These are phyloP conservation scores for Termitomyces sp. DNA, from an alignment of 768 basidiomycete genomes.

Conservation along the genomic window DNA sequence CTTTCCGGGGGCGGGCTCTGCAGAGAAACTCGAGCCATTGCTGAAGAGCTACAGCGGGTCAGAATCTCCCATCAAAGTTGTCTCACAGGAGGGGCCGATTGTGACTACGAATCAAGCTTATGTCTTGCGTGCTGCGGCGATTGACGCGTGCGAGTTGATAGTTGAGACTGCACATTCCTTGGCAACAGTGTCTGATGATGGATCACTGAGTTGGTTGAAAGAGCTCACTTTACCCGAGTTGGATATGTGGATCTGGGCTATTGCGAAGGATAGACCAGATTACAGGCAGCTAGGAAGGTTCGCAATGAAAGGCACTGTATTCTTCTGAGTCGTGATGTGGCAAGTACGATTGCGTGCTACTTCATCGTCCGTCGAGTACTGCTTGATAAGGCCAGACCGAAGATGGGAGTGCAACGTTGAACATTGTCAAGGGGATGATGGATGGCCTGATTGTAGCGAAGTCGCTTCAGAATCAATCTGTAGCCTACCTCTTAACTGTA, in stretches of 20 bases:
- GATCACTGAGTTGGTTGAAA: slow-evolving; percentile 43
- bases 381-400: neutral
- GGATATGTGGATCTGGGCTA: slow-evolving; percentile 79
- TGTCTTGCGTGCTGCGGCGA: slow-evolving; percentile 70
- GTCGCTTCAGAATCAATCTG: neutral
- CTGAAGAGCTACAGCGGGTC: slow-evolving; percentile 22
- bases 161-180: slow-evolving; percentile 44
- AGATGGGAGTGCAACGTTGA: neutral
- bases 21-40: slow-evolving; percentile 32
- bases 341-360: neutral
- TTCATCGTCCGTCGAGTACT: neutral
- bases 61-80: slow-evolving; percentile 10
- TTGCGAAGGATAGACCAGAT: slow-evolving; percentile 73
- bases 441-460: neutral
- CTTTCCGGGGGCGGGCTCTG: slow-evolving; percentile 44
- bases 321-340: slow-evolving; percentile 43
- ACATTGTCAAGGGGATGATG: neutral
- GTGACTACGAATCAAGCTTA: slow-evolving; percentile 61
- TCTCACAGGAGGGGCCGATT: slow-evolving; percentile 40
- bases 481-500: neutral
- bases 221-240: slow-evolving; percentile 54
- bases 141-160: slow-evolving; percentile 74
- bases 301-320: slow-evolving; percentile 58
- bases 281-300: slow-evolving; percentile 66
- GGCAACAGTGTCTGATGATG: slow-evolving; percentile 18